phyloP scores from a whole-genome alignment of 2,329 filamentous ascomycete species.

The Periconia sp. region DNA sequence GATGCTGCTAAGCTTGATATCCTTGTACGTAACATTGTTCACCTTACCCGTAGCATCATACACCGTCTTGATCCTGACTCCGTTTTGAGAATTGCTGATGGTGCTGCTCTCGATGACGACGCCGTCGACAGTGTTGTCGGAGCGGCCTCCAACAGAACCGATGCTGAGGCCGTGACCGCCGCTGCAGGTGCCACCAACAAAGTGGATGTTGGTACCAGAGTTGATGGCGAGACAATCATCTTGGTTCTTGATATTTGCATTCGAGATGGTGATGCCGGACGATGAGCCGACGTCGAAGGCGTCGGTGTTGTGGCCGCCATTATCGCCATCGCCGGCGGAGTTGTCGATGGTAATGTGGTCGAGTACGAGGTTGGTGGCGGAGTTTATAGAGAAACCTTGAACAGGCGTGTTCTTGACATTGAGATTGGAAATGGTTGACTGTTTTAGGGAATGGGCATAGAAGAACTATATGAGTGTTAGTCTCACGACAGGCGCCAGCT shows the following conservation, averaged over 20 bases:
- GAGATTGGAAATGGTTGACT: slow-evolving; percentile 57
- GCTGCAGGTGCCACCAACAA: slow-evolving; percentile 51
- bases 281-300: slow-evolving; percentile 62
- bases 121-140: slow-evolving; percentile 60
- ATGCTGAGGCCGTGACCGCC: slow-evolving; percentile 66
- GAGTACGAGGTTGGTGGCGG: slow-evolving; percentile 53
- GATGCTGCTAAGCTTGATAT: slow-evolving; percentile 54
- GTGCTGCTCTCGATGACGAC: slow-evolving; percentile 58
- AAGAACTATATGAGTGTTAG: slow-evolving; percentile 67
- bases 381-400: slow-evolving; percentile 58
- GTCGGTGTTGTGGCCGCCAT: slow-evolving; percentile 59
- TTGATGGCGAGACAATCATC: slow-evolving; percentile 67
- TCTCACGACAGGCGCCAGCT: too few species aligned
- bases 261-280: slow-evolving; percentile 56
- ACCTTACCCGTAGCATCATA: slow-evolving; percentile 60
- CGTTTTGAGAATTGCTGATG: slow-evolving; percentile 61
- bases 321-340: slow-evolving; percentile 56
- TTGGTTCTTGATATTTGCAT: slow-evolving; percentile 62
- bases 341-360: slow-evolving; percentile 63
- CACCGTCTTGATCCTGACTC: slow-evolving; percentile 65
- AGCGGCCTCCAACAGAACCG: slow-evolving; percentile 63
- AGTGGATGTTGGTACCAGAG: slow-evolving; percentile 55
- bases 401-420: slow-evolving; percentile 63
- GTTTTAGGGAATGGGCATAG: slow-evolving; percentile 59
- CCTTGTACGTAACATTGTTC: slow-evolving; percentile 53